These are phyloP conservation scores for Myrmaecium sp. DNA, from an alignment of 2,329 filamentous ascomycete species.

Conservation along the genomic window DNA sequence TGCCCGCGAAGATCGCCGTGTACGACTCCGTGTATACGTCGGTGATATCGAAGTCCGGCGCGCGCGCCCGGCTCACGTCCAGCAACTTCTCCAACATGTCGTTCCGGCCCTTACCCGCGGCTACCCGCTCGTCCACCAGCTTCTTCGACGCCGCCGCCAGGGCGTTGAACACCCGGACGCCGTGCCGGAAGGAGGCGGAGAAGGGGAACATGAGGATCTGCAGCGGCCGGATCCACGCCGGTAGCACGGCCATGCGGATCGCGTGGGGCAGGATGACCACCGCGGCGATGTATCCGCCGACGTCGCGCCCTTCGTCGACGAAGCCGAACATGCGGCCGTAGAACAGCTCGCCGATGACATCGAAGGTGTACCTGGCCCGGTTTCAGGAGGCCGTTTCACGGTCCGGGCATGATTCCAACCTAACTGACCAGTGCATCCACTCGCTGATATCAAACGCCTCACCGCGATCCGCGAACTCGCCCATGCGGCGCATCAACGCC, in stretches of 20 bases:
- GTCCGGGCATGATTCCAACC: background rate
- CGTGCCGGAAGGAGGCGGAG: background rate
- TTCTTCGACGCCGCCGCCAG: constrained; percentile 1
- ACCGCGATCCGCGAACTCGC: constrained; percentile 6
- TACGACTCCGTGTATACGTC: constrained; percentile 2
- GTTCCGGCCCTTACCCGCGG: constrained; percentile 2
- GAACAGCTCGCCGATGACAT: constrained; percentile 25
- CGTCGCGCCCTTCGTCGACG: constrained; percentile 21
- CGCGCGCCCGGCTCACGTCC: constrained; percentile 2
- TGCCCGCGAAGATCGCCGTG: constrained; percentile 12
- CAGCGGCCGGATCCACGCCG: background rate
- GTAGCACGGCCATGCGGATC: constrained; percentile 1
- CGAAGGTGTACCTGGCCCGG: constrained; percentile 21
- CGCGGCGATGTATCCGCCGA: constrained; percentile 21
- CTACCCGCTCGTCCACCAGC: constrained; percentile 3
- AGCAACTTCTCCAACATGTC: constrained; percentile 4
- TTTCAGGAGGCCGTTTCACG: background rate
- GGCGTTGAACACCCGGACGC: background rate
- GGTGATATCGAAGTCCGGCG: constrained; percentile 2
- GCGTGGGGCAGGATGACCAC: constrained; percentile 7
- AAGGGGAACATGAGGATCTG: constrained; percentile 1
- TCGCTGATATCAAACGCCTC: constrained; percentile 8
- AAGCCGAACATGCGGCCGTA: constrained; percentile 27
- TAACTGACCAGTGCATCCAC: constrained; percentile 6
- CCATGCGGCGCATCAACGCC: constrained; percentile 7